Evolutionary conservation across 805 yeast genomes (phyloP).

Genomic region (Cyberlindnera xylosilytica): DNA sequence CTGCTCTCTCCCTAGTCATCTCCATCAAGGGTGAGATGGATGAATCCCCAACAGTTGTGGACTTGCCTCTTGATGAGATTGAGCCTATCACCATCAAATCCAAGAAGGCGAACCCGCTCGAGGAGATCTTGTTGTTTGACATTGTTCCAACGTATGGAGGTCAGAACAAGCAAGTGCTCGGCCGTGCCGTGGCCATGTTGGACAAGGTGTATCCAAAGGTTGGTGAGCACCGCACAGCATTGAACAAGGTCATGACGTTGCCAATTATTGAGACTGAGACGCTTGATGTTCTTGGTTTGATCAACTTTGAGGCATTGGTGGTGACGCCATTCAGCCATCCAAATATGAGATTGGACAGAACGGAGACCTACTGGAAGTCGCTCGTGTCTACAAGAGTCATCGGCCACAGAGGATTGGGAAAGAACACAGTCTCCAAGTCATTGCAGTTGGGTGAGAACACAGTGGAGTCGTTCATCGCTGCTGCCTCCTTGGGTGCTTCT

Average conservation of each 20-base stretch:
- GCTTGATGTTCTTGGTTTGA: constrained; percentile 71
- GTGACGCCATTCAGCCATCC: constrained; percentile 74
- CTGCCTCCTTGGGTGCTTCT: constrained; percentile 93
- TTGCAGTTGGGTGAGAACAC: constrained; percentile 95
- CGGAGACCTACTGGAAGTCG: constrained; percentile 89
- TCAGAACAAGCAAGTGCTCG: constrained; percentile 49
- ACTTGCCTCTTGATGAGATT: constrained; percentile 77
- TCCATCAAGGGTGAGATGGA: constrained; percentile 28
- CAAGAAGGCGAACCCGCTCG: constrained; percentile 43
- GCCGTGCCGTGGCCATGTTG: constrained; percentile 79
- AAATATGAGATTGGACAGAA: constrained; percentile 56
- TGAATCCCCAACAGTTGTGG: constrained; percentile 58
- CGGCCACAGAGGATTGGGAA: constrained; percentile 95
- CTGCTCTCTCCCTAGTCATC: constrained; percentile 76
- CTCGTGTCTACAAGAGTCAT: constrained; percentile 85
- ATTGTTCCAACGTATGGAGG: constrained; percentile 83
- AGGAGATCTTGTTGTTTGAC: constrained; percentile 70
- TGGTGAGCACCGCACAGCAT: constrained; percentile 63
- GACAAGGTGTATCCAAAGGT: constrained; percentile 60
- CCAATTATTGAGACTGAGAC: constrained; percentile 76
- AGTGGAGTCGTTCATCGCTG: constrained; percentile 91
- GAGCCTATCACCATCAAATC: constrained; percentile 75
- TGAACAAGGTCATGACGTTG: constrained; percentile 60
- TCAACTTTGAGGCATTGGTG: constrained; percentile 70
- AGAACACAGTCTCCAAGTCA: constrained; percentile 71